Conservation (phyloP, 306 rosid species). For the Cercis canadensis region DNA sequence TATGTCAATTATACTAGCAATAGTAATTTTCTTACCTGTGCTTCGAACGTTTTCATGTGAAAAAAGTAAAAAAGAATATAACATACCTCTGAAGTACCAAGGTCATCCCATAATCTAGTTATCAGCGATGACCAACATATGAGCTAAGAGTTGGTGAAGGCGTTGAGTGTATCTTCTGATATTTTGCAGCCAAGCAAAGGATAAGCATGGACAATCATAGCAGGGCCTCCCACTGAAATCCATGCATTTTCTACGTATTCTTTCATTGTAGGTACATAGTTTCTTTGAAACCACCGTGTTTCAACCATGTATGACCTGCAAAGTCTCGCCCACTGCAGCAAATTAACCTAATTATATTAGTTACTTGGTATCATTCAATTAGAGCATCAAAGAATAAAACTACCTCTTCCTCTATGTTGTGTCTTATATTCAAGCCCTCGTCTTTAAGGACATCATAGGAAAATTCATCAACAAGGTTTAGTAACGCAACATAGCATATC, state of each 20-base stretch:
- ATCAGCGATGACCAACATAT: constrained; percentile 38
- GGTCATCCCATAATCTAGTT: constrained; percentile 37
- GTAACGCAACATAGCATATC: constrained; percentile 35
- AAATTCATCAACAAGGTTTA: constrained; percentile 36
- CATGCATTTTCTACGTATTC: constrained; percentile 40
- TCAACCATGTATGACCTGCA: constrained; percentile 39
- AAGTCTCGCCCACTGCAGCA: no score
- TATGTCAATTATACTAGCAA: no score
- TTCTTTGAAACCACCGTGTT: constrained; percentile 40
- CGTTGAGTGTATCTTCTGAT: constrained; percentile 19
- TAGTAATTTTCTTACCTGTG: no score
- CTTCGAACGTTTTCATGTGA: no score
- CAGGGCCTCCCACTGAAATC: constrained; percentile 44
- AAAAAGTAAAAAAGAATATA: no score
- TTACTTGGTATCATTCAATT: no score
- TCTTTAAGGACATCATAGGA: constrained; percentile 7
- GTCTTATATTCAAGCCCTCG: background rate
- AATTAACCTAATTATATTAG: no score
- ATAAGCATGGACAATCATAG: constrained; percentile 34
- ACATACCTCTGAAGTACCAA: constrained; percentile 43
- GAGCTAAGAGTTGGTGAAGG: constrained; percentile 17
- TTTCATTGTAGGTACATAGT: constrained; percentile 26
- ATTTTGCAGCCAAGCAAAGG: background rate
- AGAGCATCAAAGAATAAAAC: background rate
- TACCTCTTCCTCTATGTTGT: constrained; percentile 33